Evolutionary conservation across 495 filamentous ascomycete genomes (phyloP), one percentile per base, ranked within the genome.

Genomic region (Beverwykella pulmonaria): DNA sequence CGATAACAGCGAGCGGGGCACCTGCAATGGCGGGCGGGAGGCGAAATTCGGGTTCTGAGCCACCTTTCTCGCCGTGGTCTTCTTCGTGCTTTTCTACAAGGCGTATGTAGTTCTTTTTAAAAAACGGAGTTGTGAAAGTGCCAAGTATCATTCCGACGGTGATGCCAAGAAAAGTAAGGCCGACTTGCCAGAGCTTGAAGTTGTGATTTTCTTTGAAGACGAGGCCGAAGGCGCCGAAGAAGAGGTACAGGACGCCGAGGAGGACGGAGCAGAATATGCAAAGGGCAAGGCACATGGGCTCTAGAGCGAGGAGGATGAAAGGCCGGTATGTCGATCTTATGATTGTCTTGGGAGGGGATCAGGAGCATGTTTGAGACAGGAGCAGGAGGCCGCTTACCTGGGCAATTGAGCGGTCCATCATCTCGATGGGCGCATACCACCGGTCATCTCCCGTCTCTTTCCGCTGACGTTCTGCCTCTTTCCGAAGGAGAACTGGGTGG

Each of bases 151-250:
- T 93, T 17, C 92, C 89, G 1, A 91, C 81, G 53, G 92, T 82
- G 25, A 96, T 80, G 12, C 92, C 91, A 52, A 92, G 77, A 75
- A 97, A 97, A 44, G 86, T 87, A 39, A 93, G 77, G 15, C 93
- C 93, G 5, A 86, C 81, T 74, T 94, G 89, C 85, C 89, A 93
- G 1, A 93, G 80, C 20, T 84, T 84, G 75, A 98, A 89, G 26
- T 84, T 86, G 75, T 97, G 88, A 53, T 89, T 86, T 30, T 84
- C 81, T 10, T 78, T 70, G 73, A 97, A 98, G 20, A 96, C 87
- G 39, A 96, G 76, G 9, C 89, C 83, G 73, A 97, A 96, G 0
- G 92, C 92, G 12, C 93, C 92, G 74, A 98, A 96, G 80, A 97
- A 98, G 4, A 98, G 85, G 71, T 98, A 97, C 0, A 97, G 78